Base-by-base conservation (phyloP, 148 eudicot species). In the Rhododendron henanense region DNA sequence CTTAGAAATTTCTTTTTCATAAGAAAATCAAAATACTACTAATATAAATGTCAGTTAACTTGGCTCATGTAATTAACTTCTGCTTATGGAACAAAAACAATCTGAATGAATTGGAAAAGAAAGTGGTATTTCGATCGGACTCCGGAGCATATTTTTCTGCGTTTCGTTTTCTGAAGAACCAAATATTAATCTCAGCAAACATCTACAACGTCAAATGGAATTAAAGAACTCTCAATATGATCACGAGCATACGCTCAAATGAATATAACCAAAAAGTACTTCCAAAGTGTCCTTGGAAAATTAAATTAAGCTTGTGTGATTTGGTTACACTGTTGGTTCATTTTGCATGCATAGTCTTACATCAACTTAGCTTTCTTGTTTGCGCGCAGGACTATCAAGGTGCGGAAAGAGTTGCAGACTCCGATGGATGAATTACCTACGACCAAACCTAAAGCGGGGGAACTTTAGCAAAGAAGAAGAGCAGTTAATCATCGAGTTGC, bases 341-440 rank as follows among this genome's bases (percentile, higher is more conserved):
- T 65, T 23, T 65, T 47, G 31, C 28, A 6, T 19, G 41, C 5
- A 35, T 55, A 31, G 6, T 48, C 48, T 10, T 37, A 5, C 45
- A 44, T n/a, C 53, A 23, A 41, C 51, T 78, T 55, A 0, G 2
- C 55, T 83, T 41, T 69, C 21, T 28, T 50, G 3, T 71, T 89
- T 53, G 8, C 45, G 45, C 1, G 6, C 51, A 93, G 94, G 95
- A 21, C 87, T 93, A 44, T 79, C 88, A 13, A 79, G 96, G 76
- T 93, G 96, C 73, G 96, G 96, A 75, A 93, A 93, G 84, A 93
- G 96, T 87, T 93, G 96, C 71, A 87, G 96, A 84, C 84, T 93
- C 47, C 88, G 94, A 55, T 93, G 96, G 96, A 89, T 50, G 83
- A 85, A 87, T 31, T 87, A 85, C 8, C 84, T 88, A 23, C 37